Percentiles rank a stretch among this genome's conserved stretches.
Evolutionary conservation across 192 early-diverging fungal genomes (phyloP).

Genomic region (Gonapodya prolifera): DNA sequence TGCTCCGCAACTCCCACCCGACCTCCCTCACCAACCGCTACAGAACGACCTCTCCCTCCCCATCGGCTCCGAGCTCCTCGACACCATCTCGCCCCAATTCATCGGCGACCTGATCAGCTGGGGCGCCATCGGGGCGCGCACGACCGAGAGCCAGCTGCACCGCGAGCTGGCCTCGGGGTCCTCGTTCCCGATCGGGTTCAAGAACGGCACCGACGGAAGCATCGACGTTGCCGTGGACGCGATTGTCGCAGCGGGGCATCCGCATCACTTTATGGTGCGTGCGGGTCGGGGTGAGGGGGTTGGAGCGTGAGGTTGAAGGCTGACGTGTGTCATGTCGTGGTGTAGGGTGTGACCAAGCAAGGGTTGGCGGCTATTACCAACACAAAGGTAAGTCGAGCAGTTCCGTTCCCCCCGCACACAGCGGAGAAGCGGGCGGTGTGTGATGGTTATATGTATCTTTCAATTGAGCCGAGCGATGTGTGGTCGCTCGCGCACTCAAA

Average conservation of each 20-base stretch:
- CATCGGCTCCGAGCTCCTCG: slow-evolving; percentile 77
- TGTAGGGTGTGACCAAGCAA: slow-evolving; percentile 75
- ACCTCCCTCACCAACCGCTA: neutral
- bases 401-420: no score
- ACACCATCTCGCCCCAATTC: slow-evolving; percentile 95
- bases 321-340: no score
- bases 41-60: slow-evolving; percentile 70
- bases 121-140: slow-evolving; percentile 95
- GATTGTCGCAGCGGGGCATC: neutral
- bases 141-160: slow-evolving; percentile 91
- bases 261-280: slow-evolving; percentile 8
- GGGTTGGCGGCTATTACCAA: slow-evolving; percentile 82
- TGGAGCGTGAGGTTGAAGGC: no score
- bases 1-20: neutral
- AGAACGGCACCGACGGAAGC: slow-evolving; percentile 95
- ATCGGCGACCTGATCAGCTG: slow-evolving; percentile 84
- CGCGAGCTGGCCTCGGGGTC: slow-evolving; percentile 87
- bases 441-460: no score
- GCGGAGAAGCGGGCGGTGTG: no score
- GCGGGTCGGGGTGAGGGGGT: no score
- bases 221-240: slow-evolving; percentile 52
- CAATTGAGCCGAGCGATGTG: no score
- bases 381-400: slow-evolving; percentile 26
- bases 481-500: no score
- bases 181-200: slow-evolving; percentile 96